Conservation (phyloP, 768 basidiomycete genomes). For the Cubamyces lactineus region DNA sequence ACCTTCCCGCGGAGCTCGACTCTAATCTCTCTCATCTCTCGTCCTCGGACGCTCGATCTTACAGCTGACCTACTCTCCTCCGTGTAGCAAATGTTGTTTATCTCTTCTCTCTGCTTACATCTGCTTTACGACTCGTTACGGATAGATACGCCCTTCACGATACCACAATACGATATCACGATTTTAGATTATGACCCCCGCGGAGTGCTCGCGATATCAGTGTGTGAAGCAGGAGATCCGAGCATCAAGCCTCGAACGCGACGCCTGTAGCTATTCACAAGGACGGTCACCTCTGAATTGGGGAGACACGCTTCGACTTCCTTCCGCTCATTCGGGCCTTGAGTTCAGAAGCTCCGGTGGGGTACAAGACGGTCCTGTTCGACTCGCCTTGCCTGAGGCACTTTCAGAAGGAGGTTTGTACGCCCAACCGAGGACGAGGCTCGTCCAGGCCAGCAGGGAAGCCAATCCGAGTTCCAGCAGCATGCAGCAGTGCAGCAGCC, state of each 20-base stretch:
- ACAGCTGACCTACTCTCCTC: constrained; percentile 24
- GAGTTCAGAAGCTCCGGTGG: too few relatives aligned
- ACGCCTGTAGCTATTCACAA: neutral
- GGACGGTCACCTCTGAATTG: too few relatives aligned
- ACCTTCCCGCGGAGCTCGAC: constrained; percentile 11
- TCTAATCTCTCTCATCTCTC: constrained; percentile 18
- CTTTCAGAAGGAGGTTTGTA: too few relatives aligned
- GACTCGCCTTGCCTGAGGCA: too few relatives aligned
- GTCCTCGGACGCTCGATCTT: constrained; percentile 20
- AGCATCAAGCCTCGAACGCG: neutral
- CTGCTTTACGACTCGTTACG: constrained; percentile 23
- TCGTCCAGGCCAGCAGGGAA: too few relatives aligned
- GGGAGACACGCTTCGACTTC: too few relatives aligned
- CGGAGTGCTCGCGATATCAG: neutral
- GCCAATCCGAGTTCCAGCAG: too few relatives aligned
- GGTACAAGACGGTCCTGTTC: too few relatives aligned
- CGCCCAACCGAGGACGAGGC: too few relatives aligned
- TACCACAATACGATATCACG: constrained; percentile 22
- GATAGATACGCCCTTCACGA: constrained; percentile 24
- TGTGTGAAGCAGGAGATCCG: neutral
- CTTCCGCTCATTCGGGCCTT: too few relatives aligned
- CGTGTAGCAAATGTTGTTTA: constrained; percentile 27
- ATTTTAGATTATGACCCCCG: constrained; percentile 14
- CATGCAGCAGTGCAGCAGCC: too few relatives aligned
- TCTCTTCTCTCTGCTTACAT: constrained; percentile 8